Evolutionary conservation across 139 green algal genomes (phyloP).

Genomic region (Monoraphidium neglectum): DNA sequence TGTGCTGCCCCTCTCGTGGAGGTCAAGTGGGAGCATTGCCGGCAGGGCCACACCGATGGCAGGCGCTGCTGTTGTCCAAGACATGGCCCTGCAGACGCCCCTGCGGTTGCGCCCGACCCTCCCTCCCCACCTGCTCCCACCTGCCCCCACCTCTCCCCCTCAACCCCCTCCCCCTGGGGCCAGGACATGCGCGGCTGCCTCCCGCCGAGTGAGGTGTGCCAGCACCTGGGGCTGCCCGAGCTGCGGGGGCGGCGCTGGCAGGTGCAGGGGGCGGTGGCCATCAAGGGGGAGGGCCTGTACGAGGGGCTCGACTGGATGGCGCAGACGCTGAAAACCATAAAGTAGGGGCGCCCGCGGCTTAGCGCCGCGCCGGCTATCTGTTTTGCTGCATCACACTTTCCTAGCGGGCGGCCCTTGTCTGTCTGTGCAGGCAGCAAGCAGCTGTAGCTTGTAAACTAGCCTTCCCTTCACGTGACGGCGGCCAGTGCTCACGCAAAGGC

Average conservation of each 20-base stretch:
- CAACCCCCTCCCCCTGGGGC: background rate
- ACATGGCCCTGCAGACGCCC: background rate
- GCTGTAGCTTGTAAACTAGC: too few species aligned
- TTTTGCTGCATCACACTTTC: too few species aligned
- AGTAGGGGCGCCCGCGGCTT: background rate
- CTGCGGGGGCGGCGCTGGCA: constrained; percentile 90
- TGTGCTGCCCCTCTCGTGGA: constrained; percentile 11
- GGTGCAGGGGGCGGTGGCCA: constrained; percentile 85
- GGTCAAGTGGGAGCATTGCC: constrained; percentile 2
- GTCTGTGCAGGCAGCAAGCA: too few species aligned
- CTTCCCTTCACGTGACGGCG: too few species aligned
- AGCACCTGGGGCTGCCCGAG: constrained; percentile 81
- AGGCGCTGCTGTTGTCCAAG: background rate
- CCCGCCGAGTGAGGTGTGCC: constrained; percentile 82
- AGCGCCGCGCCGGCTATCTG: too few species aligned
- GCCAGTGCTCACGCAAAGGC: too few species aligned
- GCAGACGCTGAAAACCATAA: constrained; percentile 7
- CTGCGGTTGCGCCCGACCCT: background rate
- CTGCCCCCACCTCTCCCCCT: background rate
- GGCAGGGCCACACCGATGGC: background rate
- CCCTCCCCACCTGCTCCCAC: background rate
- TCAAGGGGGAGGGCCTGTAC: constrained; percentile 91
- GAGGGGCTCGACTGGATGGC: constrained; percentile 93
- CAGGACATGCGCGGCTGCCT: constrained; percentile 43
- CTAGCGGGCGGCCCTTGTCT: too few species aligned